Percentiles rank a stretch among this genome's conserved stretches.
phyloP scores from a whole-genome alignment of 1,284 basidiomycete genomes.

The Tausonia pullulans region DNA sequence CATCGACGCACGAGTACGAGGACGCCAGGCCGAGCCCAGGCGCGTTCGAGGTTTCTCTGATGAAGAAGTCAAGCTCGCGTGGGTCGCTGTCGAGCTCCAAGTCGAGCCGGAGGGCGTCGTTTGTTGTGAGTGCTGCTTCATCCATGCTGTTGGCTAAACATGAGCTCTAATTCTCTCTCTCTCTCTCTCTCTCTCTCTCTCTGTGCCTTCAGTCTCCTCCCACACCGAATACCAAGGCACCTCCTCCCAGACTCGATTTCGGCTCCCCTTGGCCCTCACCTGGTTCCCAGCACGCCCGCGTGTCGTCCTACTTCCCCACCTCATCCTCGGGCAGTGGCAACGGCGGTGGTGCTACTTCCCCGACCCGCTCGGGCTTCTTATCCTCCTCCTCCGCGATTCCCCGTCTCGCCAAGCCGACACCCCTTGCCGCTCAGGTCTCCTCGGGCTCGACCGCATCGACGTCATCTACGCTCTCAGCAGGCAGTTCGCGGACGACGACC shows the following conservation, averaged over 20 bases:
- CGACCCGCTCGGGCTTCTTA: background rate
- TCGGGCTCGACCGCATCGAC: background rate
- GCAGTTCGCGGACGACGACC: no score
- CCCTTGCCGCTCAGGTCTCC: background rate
- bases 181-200: background rate
- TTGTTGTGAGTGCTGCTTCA: background rate
- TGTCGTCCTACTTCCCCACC: background rate
- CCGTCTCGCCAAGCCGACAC: no score
- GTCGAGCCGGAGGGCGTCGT: background rate
- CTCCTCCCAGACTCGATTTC: background rate
- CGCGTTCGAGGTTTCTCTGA: constrained; percentile 15
- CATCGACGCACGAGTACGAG: background rate
- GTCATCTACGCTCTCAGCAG: no score
- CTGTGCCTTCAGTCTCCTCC: background rate
- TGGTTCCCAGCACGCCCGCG: background rate
- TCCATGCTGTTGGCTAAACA: background rate
- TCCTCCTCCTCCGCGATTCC: no score
- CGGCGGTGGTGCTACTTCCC: background rate
- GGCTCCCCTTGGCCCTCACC: background rate
- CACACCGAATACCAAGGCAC: constrained; percentile 6
- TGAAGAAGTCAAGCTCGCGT: constrained; percentile 8
- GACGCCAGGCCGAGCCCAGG: constrained; percentile 11
- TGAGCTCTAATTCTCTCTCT: background rate
- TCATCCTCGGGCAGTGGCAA: background rate
- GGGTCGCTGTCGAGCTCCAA: background rate